A percentile compares a stretch with the other conserved stretches of the same genome.
Evolutionary conservation across 2,329 filamentous ascomycete genomes (phyloP).

Genomic region (Erysiphe neolycopersici): DNA sequence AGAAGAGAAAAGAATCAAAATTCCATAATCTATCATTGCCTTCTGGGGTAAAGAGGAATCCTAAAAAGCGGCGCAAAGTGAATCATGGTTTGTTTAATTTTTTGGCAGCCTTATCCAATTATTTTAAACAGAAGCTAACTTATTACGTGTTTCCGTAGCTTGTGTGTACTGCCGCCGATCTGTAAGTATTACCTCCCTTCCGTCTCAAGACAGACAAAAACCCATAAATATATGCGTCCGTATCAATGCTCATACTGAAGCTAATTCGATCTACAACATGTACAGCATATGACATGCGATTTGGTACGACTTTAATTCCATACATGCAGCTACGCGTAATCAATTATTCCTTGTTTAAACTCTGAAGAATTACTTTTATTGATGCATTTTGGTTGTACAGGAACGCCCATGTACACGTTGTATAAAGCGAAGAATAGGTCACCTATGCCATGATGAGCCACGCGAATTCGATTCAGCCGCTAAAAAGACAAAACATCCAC

Average conservation of each 20-base stretch:
- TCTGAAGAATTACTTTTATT: neutral
- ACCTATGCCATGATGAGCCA: constrained; percentile 93
- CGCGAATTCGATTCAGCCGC: constrained; percentile 41
- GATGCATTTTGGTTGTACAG: constrained; percentile 21
- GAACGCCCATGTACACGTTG: constrained; percentile 91
- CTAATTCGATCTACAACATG: constrained; percentile 13
- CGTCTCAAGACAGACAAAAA: constrained; percentile 7
- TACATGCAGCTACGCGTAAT: constrained; percentile 11
- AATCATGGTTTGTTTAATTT: constrained; percentile 45
- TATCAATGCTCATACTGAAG: constrained; percentile 12
- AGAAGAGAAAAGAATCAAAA: constrained; percentile 13
- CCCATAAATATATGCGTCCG: constrained; percentile 5
- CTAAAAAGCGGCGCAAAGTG: constrained; percentile 69
- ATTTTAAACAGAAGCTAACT: neutral
- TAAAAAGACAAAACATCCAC: constrained; percentile 51
- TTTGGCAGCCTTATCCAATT: constrained; percentile 3
- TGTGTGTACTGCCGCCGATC: constrained; percentile 77
- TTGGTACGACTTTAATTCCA: constrained; percentile 31
- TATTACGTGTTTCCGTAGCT: constrained; percentile 27
- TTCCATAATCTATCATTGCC: constrained; percentile 11
- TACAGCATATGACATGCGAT: constrained; percentile 77
- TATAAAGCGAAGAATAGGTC: constrained; percentile 95
- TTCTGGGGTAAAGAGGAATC: constrained; percentile 21
- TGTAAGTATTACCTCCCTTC: constrained; percentile 32
- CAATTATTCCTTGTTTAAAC: neutral